Evolutionary conservation across 2,329 filamentous ascomycete species (phyloP).

Genomic region (Aspergillus ibericus): DNA sequence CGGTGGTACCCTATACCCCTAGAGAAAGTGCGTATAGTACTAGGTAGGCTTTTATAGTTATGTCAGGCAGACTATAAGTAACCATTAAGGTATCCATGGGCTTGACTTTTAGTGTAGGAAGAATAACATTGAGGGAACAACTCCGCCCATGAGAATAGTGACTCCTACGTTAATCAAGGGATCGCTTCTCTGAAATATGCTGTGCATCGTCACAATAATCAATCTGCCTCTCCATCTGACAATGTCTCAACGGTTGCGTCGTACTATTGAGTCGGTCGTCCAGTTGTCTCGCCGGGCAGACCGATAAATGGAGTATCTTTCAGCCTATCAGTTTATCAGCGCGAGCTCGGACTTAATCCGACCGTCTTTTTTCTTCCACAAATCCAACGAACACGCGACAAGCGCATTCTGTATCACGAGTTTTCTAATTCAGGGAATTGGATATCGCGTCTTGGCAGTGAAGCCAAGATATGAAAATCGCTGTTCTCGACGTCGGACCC

Average conservation of each 20-base stretch:
- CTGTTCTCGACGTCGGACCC: neutral
- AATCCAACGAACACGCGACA: neutral
- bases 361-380: neutral
- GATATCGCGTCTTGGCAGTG: neutral
- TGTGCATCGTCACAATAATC: neutral
- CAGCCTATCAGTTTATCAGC: slow-evolving; percentile 8
- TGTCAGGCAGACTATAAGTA: no score
- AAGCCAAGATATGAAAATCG: neutral
- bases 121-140: neutral
- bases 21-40: no score
- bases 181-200: neutral
- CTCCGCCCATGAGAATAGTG: neutral
- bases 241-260: no score
- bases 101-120: no score
- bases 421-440: neutral
- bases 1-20: no score
- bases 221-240: no score
- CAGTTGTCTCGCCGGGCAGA: neutral
- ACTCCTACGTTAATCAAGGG: neutral
- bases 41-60: no score
- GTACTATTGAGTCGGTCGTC: neutral
- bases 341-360: slow-evolving; percentile 12
- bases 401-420: neutral
- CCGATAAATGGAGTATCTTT: neutral
- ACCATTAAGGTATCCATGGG: no score